Evolutionary conservation across 495 filamentous ascomycete species (phyloP).

Genomic region (Penicillium parvum): DNA sequence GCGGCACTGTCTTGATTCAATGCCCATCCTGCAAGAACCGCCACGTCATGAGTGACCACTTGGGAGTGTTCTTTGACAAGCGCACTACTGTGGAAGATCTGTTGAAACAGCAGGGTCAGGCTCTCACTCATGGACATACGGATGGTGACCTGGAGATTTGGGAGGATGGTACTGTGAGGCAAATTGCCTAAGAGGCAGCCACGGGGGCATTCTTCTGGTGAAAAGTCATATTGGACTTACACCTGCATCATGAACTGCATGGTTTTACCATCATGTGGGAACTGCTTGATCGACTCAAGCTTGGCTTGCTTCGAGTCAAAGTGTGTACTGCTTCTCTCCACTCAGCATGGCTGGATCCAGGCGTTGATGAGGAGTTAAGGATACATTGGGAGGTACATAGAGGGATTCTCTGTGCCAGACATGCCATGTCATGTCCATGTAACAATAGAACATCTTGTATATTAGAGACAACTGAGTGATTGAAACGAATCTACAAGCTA

Average conservation of each 20-base stretch:
- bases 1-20: constrained; percentile 78
- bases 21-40: constrained; percentile 80
- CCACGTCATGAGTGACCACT: constrained; percentile 89
- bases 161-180: constrained; percentile 53
- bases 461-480: constrained; percentile 7
- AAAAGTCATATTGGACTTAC: too few relatives aligned
- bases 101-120: constrained; percentile 29
- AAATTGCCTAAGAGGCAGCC: constrained; percentile 11
- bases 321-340: constrained; percentile 20
- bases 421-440: constrained; percentile 7
- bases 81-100: constrained; percentile 36
- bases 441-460: constrained; percentile 8
- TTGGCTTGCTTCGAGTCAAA: not conserved
- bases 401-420: constrained; percentile 5
- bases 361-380: constrained; percentile 12
- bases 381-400: constrained; percentile 4
- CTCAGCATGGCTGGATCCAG: constrained; percentile 30
- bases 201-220: not conserved
- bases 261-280: not conserved
- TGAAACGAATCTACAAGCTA: too few relatives aligned
- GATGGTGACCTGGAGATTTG: constrained; percentile 66
- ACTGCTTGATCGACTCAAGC: constrained; percentile 2
- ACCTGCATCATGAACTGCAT: too few relatives aligned
- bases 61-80: constrained; percentile 49
- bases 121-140: constrained; percentile 28